phyloP scores from a whole-genome alignment of 1,139 yeast genomes.

The Magnusiomyces paraingens region DNA sequence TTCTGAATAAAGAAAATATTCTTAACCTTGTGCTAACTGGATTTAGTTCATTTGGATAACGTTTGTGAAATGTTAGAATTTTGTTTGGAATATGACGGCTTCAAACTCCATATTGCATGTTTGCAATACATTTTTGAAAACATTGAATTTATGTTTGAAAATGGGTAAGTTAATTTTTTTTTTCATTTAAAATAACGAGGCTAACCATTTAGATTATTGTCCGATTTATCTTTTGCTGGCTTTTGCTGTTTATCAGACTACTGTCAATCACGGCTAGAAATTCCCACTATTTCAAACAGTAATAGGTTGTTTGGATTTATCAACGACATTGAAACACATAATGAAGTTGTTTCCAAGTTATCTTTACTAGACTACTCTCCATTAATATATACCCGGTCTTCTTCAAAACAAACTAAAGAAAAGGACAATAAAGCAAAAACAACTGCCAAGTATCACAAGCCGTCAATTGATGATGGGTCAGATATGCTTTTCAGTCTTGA shows the following conservation, averaged over 20 bases:
- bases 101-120: slow-evolving; percentile 52
- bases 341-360: slow-evolving; percentile 7
- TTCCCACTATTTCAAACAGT: background rate
- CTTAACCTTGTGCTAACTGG: slow-evolving; percentile 7
- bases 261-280: background rate
- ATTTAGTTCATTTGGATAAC: slow-evolving; percentile 47
- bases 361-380: background rate
- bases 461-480: background rate
- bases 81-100: slow-evolving; percentile 47
- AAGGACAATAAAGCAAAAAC: background rate
- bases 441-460: background rate
- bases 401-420: background rate
- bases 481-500: slow-evolving; percentile 13
- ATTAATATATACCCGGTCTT: background rate
- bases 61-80: slow-evolving; percentile 51
- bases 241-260: background rate
- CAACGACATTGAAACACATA: slow-evolving; percentile 10
- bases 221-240: slow-evolving; percentile 1
- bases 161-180: slow-evolving; percentile 27
- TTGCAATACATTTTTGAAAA: slow-evolving; percentile 65
- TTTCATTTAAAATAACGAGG: background rate
- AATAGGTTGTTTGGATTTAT: slow-evolving; percentile 5
- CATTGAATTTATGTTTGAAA: slow-evolving; percentile 56
- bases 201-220: slow-evolving; percentile 6
- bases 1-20: background rate